phyloP scores from a whole-genome alignment of 140 eudicot genomes.

The Senecio squalidus region DNA sequence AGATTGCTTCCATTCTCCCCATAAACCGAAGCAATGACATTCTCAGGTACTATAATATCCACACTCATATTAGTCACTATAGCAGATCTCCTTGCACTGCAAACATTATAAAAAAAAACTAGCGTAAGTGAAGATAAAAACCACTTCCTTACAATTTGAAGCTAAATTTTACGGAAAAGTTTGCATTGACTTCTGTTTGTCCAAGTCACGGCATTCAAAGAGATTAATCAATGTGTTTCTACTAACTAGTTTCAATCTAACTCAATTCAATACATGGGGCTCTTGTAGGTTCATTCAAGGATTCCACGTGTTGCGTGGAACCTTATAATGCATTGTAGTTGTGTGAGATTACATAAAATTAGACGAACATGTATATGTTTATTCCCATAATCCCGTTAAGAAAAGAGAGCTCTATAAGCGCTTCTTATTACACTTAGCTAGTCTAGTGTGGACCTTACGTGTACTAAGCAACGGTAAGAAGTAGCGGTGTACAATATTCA shows the following conservation, averaged over 20 bases:
- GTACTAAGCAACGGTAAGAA: too few species aligned
- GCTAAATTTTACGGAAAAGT: conserved; percentile 1
- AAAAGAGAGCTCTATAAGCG: too few species aligned
- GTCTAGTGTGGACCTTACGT: too few species aligned
- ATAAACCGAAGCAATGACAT: conserved; percentile 47
- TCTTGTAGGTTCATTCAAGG: background rate
- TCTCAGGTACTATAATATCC: conserved; percentile 62
- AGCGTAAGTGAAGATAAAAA: background rate
- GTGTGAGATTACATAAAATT: too few species aligned
- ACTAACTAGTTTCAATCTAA: background rate
- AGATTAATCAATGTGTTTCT: background rate
- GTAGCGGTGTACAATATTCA: too few species aligned
- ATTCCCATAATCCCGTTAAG: too few species aligned
- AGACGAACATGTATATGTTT: too few species aligned
- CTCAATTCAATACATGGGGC: background rate
- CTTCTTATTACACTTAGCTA: too few species aligned
- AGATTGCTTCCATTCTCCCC: conserved; percentile 79
- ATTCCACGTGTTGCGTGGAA: too few species aligned
- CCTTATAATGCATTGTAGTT: too few species aligned
- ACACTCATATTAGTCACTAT: conserved; percentile 60
- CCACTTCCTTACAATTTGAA: background rate
- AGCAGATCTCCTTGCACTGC: conserved; percentile 62
- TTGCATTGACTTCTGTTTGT: background rate
- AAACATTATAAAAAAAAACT: conserved; percentile 9
- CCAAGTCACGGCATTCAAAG: background rate